A percentile compares a stretch with the other conserved stretches of the same genome.
phyloP scores from a whole-genome alignment of 441 rosid species.

The Hypseocharis bilobata region DNA sequence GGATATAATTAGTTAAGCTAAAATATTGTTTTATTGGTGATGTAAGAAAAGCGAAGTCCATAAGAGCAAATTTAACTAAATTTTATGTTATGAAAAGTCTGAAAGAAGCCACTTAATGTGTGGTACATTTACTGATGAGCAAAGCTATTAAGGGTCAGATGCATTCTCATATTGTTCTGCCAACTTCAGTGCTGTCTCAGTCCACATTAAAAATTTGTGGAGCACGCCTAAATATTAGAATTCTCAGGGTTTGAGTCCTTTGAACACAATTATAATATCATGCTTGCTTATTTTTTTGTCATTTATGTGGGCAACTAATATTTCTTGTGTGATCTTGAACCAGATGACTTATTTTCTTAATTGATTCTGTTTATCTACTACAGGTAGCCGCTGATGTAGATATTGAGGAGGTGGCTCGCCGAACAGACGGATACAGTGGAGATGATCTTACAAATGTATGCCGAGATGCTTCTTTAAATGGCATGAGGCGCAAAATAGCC shows the following conservation, averaged over 20 bases:
- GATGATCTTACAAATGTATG: conserved; percentile 96
- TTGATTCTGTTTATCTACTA: neutral
- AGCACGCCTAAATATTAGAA: neutral
- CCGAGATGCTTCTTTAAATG: conserved; percentile 91
- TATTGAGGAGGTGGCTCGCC: conserved; percentile 79
- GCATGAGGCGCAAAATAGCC: conserved; percentile 97
- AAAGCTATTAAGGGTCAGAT: neutral
- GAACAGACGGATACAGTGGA: conserved; percentile 96
- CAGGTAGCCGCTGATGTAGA: conserved; percentile 86
- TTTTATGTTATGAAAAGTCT: neutral
- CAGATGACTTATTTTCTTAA: neutral
- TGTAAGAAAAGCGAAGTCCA: neutral
- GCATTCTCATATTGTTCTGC: too few relatives aligned
- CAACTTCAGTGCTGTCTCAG: too few relatives aligned
- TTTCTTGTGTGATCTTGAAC: neutral
- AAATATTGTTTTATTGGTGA: neutral
- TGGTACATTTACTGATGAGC: neutral
- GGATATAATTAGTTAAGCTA: neutral
- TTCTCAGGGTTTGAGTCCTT: neutral
- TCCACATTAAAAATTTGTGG: neutral
- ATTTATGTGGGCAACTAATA: neutral
- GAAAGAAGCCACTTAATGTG: neutral
- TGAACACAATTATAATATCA: neutral
- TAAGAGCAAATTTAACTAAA: neutral
- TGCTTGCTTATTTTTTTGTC: neutral